Evolutionary conservation across 2,329 filamentous ascomycete genomes (phyloP), one percentile per base, ranked within the genome.

Genomic region (Penicillium sp.): DNA sequence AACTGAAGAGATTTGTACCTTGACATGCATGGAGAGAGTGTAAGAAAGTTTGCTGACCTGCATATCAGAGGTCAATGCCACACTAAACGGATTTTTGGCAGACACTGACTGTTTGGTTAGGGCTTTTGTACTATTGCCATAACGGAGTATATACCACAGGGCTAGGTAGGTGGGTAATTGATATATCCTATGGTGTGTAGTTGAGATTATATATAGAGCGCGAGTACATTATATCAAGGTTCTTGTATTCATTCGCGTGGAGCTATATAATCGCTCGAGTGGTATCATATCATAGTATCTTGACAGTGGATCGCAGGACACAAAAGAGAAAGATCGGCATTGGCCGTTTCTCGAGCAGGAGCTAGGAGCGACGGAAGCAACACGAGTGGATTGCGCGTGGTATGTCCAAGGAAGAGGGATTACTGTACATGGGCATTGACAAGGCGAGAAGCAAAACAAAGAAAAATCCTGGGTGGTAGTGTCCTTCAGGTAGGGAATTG

Each of bases 201-300:
- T 13, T 31, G 8, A 27, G 19, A 5, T 21, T 19, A 40, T 31
- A 21, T 19, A 25, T 13, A 39, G 34, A 23, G 13, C n/a, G 47
- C 9, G 34, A 53, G 48, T 10, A 55, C 39, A 31, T 25, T 27
- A 19, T 57, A 50, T 55, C 21, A 31, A 11, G 10, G 44, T 43
- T 43, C 27, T 29, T 40, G 40, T 41, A 53, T 47, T 36, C 33
- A 36, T 46, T 38, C 44, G 16, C 16, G n/a, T 5, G n/a, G 49
- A 53, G 54, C 34, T 47, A 52, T 50, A 55, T 46, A 46, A 33
- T 50, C 33, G 51, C 31, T 25, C 33, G n/a, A 34, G 44, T 60
- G 56, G 59, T 60, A 60, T 60, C 52, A 58, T 59, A 59, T 60
- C 48, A 51, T 59, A 45, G 38, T 39, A 57, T 59, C 40, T 50